Conservation (phyloP, 1,284 basidiomycete genomes). For the Heterobasidion occidentale region DNA sequence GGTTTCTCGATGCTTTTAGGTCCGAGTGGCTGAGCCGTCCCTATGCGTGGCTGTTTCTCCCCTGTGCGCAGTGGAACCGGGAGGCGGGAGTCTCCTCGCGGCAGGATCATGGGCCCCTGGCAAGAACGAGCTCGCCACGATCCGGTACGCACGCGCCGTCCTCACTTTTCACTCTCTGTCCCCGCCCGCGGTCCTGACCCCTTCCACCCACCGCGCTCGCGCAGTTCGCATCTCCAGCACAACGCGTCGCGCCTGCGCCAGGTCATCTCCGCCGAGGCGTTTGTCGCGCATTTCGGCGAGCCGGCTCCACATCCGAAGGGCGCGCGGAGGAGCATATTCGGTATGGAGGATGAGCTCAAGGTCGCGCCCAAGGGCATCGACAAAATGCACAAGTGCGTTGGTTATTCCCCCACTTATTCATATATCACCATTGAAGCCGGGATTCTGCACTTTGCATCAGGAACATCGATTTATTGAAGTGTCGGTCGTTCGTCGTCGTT, state of each 20-base stretch:
- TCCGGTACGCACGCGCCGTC: constrained; percentile 40
- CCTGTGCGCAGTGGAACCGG: constrained; percentile 52
- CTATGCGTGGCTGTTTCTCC: not conserved
- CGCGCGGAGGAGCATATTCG: constrained; percentile 67
- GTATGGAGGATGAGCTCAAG: constrained; percentile 76
- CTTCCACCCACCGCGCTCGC: not conserved
- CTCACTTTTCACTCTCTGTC: not conserved
- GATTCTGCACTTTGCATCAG: constrained; percentile 23
- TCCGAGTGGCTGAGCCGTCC: too few relatives aligned
- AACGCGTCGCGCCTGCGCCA: constrained; percentile 58
- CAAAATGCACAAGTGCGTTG: constrained; percentile 65
- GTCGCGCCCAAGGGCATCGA: constrained; percentile 83
- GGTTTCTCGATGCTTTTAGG: not conserved
- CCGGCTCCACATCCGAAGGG: constrained; percentile 46
- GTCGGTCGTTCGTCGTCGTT: constrained; percentile 63
- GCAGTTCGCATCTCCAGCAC: constrained; percentile 56
- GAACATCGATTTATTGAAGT: constrained; percentile 83
- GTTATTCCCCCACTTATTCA: not conserved
- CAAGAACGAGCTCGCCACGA: constrained; percentile 67
- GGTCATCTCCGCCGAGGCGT: constrained; percentile 56
- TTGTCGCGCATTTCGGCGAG: constrained; percentile 67
- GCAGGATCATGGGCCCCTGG: constrained; percentile 83
- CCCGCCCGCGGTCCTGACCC: not conserved
- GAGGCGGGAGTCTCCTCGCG: constrained; percentile 62
- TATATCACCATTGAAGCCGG: not conserved